A percentile compares a stretch with the other conserved stretches of the same genome.
Conservation (phyloP, 805 yeast species). For the Blastobotrys americana region DNA sequence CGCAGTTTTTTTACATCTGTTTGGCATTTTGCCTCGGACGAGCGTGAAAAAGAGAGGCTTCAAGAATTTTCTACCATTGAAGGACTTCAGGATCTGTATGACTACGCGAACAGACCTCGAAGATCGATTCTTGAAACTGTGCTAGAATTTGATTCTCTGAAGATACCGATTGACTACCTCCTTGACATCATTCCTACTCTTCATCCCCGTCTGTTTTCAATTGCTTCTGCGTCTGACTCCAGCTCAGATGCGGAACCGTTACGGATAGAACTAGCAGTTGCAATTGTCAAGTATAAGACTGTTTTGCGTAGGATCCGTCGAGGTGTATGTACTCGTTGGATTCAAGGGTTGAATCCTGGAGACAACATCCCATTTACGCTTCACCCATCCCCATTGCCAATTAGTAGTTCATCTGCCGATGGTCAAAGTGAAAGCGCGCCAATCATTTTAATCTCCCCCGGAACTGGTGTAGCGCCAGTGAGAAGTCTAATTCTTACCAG, state of each 20-base stretch:
- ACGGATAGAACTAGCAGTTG: conserved; percentile 57
- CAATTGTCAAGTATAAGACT: conserved; percentile 81
- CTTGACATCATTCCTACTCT: conserved; percentile 73
- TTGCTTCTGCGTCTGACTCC: conserved; percentile 47
- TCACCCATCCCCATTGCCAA: conserved; percentile 35
- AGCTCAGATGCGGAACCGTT: conserved; percentile 6
- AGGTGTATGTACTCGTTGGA: conserved; percentile 79
- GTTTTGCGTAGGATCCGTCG: conserved; percentile 64
- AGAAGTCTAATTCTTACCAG: conserved; percentile 51
- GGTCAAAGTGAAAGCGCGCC: too few relatives aligned
- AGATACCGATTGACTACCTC: conserved; percentile 66
- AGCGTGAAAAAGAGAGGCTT: conserved; percentile 67
- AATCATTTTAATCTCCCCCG: conserved; percentile 75
- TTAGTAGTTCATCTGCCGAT: conserved; percentile 32
- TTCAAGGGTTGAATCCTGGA: conserved; percentile 43
- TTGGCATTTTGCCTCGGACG: conserved; percentile 70
- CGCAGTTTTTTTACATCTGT: conserved; percentile 68
- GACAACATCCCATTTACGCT: conserved; percentile 46
- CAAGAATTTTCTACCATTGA: conserved; percentile 62
- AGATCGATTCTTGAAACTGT: conserved; percentile 79
- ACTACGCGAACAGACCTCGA: conserved; percentile 90
- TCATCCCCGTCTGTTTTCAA: conserved; percentile 77
- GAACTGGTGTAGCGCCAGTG: conserved; percentile 96
- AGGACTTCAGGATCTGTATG: conserved; percentile 73
- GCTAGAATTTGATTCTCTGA: conserved; percentile 69